Conservation (phyloP, 2,329 filamentous ascomycete species). For the Paecilomyces sp. region DNA sequence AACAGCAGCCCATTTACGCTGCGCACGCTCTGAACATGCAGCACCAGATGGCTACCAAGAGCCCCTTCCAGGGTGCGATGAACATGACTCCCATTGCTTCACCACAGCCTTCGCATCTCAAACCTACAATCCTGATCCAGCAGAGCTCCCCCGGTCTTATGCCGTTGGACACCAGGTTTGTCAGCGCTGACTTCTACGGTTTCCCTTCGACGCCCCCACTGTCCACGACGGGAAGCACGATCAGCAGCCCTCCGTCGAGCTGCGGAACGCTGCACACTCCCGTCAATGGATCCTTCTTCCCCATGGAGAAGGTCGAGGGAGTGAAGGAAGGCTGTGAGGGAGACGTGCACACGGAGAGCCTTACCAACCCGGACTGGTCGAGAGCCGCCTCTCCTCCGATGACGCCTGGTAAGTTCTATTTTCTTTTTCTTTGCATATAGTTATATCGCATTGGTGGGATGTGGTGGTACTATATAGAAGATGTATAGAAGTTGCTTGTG, state of each 20-base stretch:
- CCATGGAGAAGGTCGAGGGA: conserved; percentile 58
- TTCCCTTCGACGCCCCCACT: conserved; percentile 83
- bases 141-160: conserved; percentile 48
- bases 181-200: conserved; percentile 56
- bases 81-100: conserved; percentile 64
- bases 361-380: conserved; percentile 69
- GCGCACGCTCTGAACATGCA: conserved; percentile 38
- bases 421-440: neutral
- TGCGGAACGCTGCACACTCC: conserved; percentile 76
- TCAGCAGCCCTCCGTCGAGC: conserved; percentile 74
- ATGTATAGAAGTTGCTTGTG: conserved; percentile 1
- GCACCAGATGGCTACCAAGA: conserved; percentile 35
- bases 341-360: conserved; percentile 63
- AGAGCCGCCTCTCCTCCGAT: conserved; percentile 74
- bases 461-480: neutral
- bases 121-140: conserved; percentile 63
- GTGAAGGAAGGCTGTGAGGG: conserved; percentile 66
- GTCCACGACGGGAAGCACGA: conserved; percentile 74
- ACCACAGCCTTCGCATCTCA: conserved; percentile 65
- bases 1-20: conserved; percentile 30
- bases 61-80: conserved; percentile 34
- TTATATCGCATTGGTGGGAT: neutral
- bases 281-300: conserved; percentile 70
- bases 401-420: conserved; percentile 70
- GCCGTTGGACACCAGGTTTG: conserved; percentile 69